Evolutionary conservation across 306 rosid genomes (phyloP), one percentile per base, ranked within the genome.

Genomic region (Dalbergia cultrata): DNA sequence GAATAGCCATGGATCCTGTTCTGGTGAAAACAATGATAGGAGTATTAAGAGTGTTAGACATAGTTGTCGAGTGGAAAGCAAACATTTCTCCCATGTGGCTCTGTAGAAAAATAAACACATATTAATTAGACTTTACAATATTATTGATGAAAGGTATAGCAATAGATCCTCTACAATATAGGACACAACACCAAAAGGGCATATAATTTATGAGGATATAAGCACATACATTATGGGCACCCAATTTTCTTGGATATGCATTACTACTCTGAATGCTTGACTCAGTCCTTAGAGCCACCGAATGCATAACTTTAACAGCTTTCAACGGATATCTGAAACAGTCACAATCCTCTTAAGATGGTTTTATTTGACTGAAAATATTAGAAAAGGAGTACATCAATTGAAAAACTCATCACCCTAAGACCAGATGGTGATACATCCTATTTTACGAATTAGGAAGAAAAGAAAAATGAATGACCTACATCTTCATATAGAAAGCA

Each of bases 1-100:
- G 87, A 71, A 91, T 69, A 70, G 98, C 98, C 98, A 95, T 93
- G 85, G 99, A 95, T 72, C 99, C 97, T 11, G 97, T 93, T 90
- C 92, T 88, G 59, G 99, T 95, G 84, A 95, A 95, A 86, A 95
- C 99, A 26, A 95, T 90, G 77, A 86, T 81, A 61, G 99, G 91
- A 78, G 91, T 89, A 57, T 87, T 80, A 17, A 95, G 90, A 44
- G 94, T 93, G 85, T 91, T 90, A n/a, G 97, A 89, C 91, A 95
- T 95, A 73, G 81, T 91, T 62, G 99, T 95, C 13, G 98, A 87
- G 73, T 95, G 99, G 87, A 90, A 91, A 71, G 98, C 97, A 87
- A 93, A 93, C 92, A 91, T 88, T 67, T 85, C 96, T 74, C 99
- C 96, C 99, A 93, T 91, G 61, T 86, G 92, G 59, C 88, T 93